These are phyloP conservation scores for Rhododendron henanense DNA, from an alignment of 148 eudicot species.

Conservation along the genomic window DNA sequence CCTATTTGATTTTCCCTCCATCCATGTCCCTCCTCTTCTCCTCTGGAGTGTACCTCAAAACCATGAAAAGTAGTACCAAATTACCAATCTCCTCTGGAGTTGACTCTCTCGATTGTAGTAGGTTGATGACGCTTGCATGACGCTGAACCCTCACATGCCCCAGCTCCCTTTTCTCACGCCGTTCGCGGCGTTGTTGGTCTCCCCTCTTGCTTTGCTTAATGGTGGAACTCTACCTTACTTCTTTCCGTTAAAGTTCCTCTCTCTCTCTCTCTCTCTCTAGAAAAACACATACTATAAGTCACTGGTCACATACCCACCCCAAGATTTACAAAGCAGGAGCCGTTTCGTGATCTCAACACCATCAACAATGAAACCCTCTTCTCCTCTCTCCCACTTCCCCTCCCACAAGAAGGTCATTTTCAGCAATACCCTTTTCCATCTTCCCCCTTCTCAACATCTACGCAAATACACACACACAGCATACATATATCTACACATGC, in stretches of 20 bases:
- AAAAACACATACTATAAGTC: neutral
- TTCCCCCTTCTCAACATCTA: neutral
- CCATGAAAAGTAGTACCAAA: neutral
- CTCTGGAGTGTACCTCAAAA: neutral
- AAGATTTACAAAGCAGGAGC: neutral
- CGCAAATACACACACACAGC: neutral
- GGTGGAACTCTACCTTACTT: neutral
- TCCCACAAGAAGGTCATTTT: neutral
- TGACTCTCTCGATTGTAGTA: neutral
- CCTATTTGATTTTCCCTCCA: neutral
- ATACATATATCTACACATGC: neutral
- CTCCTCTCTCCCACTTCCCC: neutral
- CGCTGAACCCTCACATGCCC: neutral
- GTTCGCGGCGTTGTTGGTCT: neutral
- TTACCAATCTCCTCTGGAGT: neutral
- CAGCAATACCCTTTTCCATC: neutral
- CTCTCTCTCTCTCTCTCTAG: neutral
- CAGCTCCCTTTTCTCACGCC: neutral
- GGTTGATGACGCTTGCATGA: neutral
- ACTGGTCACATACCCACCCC: neutral
- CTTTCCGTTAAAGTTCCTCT: neutral
- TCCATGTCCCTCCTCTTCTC: neutral
- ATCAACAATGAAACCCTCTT: neutral
- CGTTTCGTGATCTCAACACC: neutral
- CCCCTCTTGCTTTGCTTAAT: neutral